A percentile compares a stretch with the other conserved stretches of the same genome.
Conservation (phyloP, 1,139 yeast species). For the Zygoascus sp. region DNA sequence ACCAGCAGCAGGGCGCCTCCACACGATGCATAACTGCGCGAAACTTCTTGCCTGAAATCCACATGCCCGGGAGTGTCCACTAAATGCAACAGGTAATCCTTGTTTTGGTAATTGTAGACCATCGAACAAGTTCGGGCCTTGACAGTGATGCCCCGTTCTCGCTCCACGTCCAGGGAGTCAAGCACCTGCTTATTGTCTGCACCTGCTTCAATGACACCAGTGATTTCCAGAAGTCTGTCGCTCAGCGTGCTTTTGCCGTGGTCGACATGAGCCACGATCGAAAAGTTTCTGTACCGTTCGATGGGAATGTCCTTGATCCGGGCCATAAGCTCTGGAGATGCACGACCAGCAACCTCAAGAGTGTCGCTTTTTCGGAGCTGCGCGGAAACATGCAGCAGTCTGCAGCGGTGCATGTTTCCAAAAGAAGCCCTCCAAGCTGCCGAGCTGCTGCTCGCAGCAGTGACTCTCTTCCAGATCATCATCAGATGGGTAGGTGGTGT, state of each 20-base stretch:
- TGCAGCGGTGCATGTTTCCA: background rate
- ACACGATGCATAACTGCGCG: slow-evolving; percentile 91
- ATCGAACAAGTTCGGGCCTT: slow-evolving; percentile 96
- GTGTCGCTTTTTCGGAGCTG: slow-evolving; percentile 1
- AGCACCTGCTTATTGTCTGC: slow-evolving; percentile 77
- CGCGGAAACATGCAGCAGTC: background rate
- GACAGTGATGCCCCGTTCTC: slow-evolving; percentile 94
- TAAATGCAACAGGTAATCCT: slow-evolving; percentile 78
- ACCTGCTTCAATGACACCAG: slow-evolving; percentile 80
- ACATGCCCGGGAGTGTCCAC: slow-evolving; percentile 99
- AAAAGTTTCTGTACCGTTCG: slow-evolving; percentile 79
- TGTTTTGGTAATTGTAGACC: slow-evolving; percentile 68
- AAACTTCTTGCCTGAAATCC: slow-evolving; percentile 90
- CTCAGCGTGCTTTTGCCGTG: slow-evolving; percentile 94
- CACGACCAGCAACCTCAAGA: slow-evolving; percentile 3
- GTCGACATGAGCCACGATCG: slow-evolving; percentile 97
- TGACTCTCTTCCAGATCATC: background rate
- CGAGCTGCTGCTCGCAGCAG: too few species aligned
- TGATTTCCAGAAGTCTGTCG: slow-evolving; percentile 78
- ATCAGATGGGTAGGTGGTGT: too few species aligned
- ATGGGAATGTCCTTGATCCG: slow-evolving; percentile 72
- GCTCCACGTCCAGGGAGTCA: slow-evolving; percentile 89
- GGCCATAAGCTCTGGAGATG: slow-evolving; percentile 34
- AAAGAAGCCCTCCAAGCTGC: background rate
- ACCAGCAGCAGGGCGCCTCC: slow-evolving; percentile 89